phyloP scores from a whole-genome alignment of 768 basidiomycete species.

The Mycena pura region DNA sequence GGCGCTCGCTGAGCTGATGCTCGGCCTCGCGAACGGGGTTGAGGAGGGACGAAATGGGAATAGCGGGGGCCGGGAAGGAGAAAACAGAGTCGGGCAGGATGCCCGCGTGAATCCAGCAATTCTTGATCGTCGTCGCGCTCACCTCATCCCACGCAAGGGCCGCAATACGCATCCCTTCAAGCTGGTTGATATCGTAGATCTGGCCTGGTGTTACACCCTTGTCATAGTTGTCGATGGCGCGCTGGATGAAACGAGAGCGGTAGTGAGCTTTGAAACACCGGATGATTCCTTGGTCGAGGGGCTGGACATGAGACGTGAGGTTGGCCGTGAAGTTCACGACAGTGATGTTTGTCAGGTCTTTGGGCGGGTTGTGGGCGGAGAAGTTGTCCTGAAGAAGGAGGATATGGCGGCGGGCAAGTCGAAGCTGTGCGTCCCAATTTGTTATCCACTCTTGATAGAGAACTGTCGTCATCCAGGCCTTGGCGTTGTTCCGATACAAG shows the following conservation, averaged over 20 bases:
- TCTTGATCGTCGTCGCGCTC: slow-evolving; percentile 30
- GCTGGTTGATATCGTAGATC: slow-evolving; percentile 46
- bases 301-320: slow-evolving; percentile 30
- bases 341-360: slow-evolving; percentile 13
- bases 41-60: slow-evolving; percentile 33
- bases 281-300: slow-evolving; percentile 31
- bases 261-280: slow-evolving; percentile 40
- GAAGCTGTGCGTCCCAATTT: slow-evolving; percentile 10
- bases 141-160: slow-evolving; percentile 34
- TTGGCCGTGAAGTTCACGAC: slow-evolving; percentile 29
- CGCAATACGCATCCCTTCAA: slow-evolving; percentile 40
- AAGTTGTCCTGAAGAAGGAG: slow-evolving; percentile 30
- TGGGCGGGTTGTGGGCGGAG: slow-evolving; percentile 19
- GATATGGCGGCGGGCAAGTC: slow-evolving; percentile 15
- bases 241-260: slow-evolving; percentile 31
- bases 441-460: slow-evolving; percentile 44
- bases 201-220: slow-evolving; percentile 34
- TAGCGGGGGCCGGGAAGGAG: slow-evolving; percentile 7
- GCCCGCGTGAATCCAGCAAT: slow-evolving; percentile 40
- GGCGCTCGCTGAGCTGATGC: slow-evolving; percentile 8
- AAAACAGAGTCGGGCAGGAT: slow-evolving; percentile 31
- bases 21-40: slow-evolving; percentile 24
- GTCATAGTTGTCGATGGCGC: slow-evolving; percentile 39
- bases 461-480: slow-evolving; percentile 45
- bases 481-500: slow-evolving; percentile 43